Evolutionary conservation across 1,139 yeast genomes (phyloP).

Genomic region (Wickerhamomyces sp.): DNA sequence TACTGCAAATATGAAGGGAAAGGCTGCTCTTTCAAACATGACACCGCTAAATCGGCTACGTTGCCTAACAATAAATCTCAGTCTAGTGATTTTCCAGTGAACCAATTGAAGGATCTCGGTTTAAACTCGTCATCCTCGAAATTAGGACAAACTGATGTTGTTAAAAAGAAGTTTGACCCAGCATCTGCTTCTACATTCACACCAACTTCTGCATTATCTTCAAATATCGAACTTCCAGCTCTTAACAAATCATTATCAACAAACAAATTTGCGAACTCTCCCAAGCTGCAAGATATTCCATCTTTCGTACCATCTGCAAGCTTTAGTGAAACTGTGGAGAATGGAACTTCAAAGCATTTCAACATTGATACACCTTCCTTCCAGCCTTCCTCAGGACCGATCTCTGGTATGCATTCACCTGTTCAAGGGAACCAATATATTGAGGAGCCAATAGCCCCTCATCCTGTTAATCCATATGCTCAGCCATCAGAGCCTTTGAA

Average conservation of each 20-base stretch:
- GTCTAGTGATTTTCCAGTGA: neutral
- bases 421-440: constrained; percentile 6
- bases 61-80: constrained; percentile 6
- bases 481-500: constrained; percentile 2
- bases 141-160: constrained; percentile 8
- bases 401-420: constrained; percentile 6
- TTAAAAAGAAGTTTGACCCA: constrained; percentile 26
- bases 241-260: constrained; percentile 22
- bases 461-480: constrained; percentile 12
- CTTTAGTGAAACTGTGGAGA: neutral
- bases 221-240: constrained; percentile 4
- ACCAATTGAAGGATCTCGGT: neutral
- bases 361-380: constrained; percentile 33
- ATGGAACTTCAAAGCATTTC: constrained; percentile 20
- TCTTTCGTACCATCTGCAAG: constrained; percentile 45
- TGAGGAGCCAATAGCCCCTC: neutral
- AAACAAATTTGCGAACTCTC: constrained; percentile 46
- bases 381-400: constrained; percentile 25
- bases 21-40: constrained; percentile 83
- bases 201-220: constrained; percentile 17
- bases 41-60: constrained; percentile 24
- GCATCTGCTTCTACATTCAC: constrained; percentile 29
- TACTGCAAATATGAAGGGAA: constrained; percentile 85
- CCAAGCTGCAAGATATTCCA: constrained; percentile 52
- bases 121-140: constrained; percentile 1